Conservation (phyloP, 73 alveolate genomes). For the Symbiodinium pilosum region DNA sequence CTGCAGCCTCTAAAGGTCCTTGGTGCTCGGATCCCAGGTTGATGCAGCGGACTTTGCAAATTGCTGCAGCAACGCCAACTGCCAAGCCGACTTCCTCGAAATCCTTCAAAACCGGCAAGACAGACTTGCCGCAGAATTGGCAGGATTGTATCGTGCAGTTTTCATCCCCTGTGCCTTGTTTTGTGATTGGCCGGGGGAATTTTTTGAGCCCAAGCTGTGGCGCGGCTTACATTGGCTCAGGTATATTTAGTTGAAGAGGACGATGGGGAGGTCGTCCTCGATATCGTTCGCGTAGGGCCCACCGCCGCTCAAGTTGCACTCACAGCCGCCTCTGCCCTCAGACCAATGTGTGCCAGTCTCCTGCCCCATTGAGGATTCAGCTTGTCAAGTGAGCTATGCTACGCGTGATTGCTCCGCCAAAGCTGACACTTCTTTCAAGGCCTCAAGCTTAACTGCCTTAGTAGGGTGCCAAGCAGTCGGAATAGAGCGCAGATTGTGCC, state of each 20-base stretch:
- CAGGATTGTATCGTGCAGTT: slow-evolving; percentile 50
- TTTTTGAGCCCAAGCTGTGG: not conserved
- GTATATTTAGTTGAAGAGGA: not conserved
- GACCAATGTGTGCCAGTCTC: too few relatives aligned
- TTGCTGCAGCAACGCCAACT: not conserved
- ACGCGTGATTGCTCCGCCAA: slow-evolving; percentile 5
- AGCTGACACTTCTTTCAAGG: not conserved
- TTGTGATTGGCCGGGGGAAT: not conserved
- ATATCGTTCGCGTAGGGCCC: slow-evolving; percentile 66
- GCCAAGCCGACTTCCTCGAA: not conserved
- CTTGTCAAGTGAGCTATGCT: not conserved
- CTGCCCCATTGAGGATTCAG: not conserved
- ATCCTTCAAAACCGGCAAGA: not conserved
- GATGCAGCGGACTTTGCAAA: not conserved
- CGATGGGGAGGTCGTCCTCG: slow-evolving; percentile 33
- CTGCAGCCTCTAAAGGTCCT: too few relatives aligned
- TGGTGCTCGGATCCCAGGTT: too few relatives aligned
- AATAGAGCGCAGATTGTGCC: not conserved
- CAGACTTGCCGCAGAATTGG: not conserved
- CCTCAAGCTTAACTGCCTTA: not conserved
- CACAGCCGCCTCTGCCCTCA: too few relatives aligned
- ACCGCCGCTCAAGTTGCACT: not conserved
- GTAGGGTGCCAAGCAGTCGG: not conserved
- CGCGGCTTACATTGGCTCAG: not conserved
- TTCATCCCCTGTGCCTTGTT: slow-evolving; percentile 30